phyloP scores from a whole-genome alignment of 2,329 filamentous ascomycete genomes.

The Alternaria sp. region DNA sequence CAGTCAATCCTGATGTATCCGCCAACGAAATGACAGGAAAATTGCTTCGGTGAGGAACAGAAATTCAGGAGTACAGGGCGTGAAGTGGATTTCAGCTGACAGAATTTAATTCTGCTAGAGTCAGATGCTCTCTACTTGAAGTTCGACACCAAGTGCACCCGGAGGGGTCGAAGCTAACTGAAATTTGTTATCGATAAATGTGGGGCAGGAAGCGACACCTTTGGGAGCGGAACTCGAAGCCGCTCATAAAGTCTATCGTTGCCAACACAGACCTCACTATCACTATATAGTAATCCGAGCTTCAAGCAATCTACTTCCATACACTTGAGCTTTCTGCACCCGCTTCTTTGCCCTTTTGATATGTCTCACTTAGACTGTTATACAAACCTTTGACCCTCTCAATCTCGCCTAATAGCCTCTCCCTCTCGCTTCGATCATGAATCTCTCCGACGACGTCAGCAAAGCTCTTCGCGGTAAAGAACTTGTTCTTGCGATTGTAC shows the following conservation, averaged over 20 bases:
- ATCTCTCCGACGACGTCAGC: slow-evolving; percentile 35
- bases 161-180: slow-evolving; percentile 18
- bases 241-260: not conserved
- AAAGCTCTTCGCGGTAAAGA: slow-evolving; percentile 53
- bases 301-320: slow-evolving; percentile 19
- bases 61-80: not conserved
- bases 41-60: not conserved
- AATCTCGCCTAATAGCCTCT: slow-evolving; percentile 51
- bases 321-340: slow-evolving; percentile 25
- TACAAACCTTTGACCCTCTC: slow-evolving; percentile 58
- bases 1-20: not conserved
- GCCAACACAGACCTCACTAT: not conserved
- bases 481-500: slow-evolving; percentile 66
- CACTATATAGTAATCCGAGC: too few relatives aligned
- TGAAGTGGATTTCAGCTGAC: too few relatives aligned
- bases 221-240: slow-evolving; percentile 1
- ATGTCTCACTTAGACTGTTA: slow-evolving; percentile 23
- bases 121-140: not conserved
- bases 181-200: slow-evolving; percentile 37
- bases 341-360: slow-evolving; percentile 26
- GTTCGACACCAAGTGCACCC: not conserved
- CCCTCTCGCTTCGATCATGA: slow-evolving; percentile 8
- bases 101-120: not conserved
- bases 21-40: not conserved
- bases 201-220: slow-evolving; percentile 19